Evolutionary conservation across 371 early-diverging fungal genomes (phyloP), one percentile per base, ranked within the genome.

Genomic region (Mucor piriformis): DNA sequence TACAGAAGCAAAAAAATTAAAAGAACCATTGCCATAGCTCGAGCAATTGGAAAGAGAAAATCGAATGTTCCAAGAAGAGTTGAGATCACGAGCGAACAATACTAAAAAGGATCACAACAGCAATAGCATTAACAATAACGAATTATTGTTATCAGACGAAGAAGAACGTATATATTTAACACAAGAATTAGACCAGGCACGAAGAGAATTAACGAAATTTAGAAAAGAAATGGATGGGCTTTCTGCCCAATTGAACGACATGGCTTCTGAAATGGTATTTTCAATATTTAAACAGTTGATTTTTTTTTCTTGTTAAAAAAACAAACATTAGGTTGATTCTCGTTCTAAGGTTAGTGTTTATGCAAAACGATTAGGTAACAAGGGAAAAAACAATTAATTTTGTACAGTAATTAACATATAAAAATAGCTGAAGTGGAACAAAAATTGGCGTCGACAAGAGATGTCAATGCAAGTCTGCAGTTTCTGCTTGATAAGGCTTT

Each of bases 211-310:
- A 25, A 73, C 74, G 23, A 66, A 81, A 27, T 87, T 85, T 62
- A 78, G 86, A 46, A 83, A 74, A 49, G 88, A 87, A 60, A 71
- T 87, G 70, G 88, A 87, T 35, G 82, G 80, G 15, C 59, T 87
- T 0, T 79, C 85, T 12, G 85, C 77, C 27, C 88, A 87, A 40
- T 67, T 87, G 60, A 81, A 82, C 29, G 86, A 87, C 50, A 87
- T 87, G 78, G 83, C 85, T 0, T 66, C 81, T 15, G 88, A 87
- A 63, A 83, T 87, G 84, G 70, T 83, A 53, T 37, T 13, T 27
- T 34, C 29, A 38, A 15, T 18, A 13, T 15, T 40, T 20, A 18
- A 8, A 7, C n/a, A 25, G 23, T 11, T 18, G 11, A n/a, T n/a
- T 15, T 54, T 11, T 35, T 50, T 40, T 42, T 18, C 18, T 18